Base-by-base conservation (phyloP, 139 green algal genomes). In the Closterium sp. region DNA sequence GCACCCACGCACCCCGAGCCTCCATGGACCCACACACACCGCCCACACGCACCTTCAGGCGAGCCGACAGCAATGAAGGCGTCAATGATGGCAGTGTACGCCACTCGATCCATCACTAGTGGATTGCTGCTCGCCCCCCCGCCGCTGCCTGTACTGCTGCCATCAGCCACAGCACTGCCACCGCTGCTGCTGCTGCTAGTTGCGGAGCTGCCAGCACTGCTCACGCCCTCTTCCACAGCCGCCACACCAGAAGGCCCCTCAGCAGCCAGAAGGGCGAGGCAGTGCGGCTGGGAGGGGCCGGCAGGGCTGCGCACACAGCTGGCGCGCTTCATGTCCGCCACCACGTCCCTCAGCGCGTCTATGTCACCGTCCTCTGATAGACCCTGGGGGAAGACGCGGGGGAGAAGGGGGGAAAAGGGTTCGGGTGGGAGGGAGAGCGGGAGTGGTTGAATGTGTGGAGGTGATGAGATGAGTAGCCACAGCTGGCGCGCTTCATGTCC, bases 81-180 rank as follows among this genome's bases (percentile, higher is more conserved):
- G n/a, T 94, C 91, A 17, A 94, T 79, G 19, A 94, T 85, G 30
- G 91, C 91, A 22, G 91, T 90, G 91, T 94, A 94, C 2, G 91
- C 91, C 29, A 94, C 91, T 91, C 91, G 70, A 73, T 94, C 91
- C 22, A 94, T 92, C 42, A 32, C 45, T 17, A 50, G 88, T 45
- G 88, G 31, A 24, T 42, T 38, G 87, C n/a, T 22, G 31, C 38
- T 45, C 38, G 38, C 4, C 38, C 2, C 38, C 2, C 38, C 32
- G 4, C 38, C 10, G 38, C 38, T 45, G 38, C 38, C 38, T 0
- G 38, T 45, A 9, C 38, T 45, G 38, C 38, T 45, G 38, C 38
- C 38, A 9, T 45, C 38, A 45, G 10, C 4, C 38, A 27, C 32
- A 38, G 32, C 32, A 38, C 32, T 38, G 32, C 32, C n/a, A 21